Conservation (phyloP, 805 yeast genomes). For the Candida vartiovaarae region DNA sequence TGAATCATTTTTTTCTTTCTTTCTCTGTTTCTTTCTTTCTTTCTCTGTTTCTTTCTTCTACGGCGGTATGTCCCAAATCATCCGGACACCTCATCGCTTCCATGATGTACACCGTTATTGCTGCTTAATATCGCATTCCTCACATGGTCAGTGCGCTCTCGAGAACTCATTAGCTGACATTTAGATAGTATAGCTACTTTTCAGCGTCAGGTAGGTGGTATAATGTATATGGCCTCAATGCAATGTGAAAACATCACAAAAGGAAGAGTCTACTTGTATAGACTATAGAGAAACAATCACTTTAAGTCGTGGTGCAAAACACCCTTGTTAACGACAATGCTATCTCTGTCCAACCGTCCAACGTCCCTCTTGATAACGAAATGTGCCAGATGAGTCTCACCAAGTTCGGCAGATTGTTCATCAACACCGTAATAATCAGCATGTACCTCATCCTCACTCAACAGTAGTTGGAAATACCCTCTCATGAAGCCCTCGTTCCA, state of each 20-base stretch:
- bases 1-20: no score
- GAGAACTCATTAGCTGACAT: no score
- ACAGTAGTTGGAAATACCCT: constrained; percentile 6
- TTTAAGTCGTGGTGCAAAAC: neutral
- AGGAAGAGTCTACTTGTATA: neutral
- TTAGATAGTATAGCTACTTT: no score
- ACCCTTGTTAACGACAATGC: constrained; percentile 2
- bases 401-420: constrained; percentile 1
- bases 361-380: constrained; percentile 6
- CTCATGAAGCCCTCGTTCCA: constrained; percentile 14
- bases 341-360: constrained; percentile 4
- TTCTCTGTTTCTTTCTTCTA: no score
- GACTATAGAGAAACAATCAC: neutral
- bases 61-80: no score
- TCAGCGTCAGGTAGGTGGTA: no score
- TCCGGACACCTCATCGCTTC: no score
- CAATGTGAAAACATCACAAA: neutral
- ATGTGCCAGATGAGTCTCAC: constrained; percentile 5
- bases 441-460: neutral
- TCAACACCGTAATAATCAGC: constrained; percentile 9
- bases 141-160: no score
- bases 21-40: no score
- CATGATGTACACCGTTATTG: no score
- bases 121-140: no score
- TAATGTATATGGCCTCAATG: no score